Percentiles rank a stretch among this genome's conserved stretches.
Conservation (phyloP, 345 rosid genomes). For the Angophora floribunda region DNA sequence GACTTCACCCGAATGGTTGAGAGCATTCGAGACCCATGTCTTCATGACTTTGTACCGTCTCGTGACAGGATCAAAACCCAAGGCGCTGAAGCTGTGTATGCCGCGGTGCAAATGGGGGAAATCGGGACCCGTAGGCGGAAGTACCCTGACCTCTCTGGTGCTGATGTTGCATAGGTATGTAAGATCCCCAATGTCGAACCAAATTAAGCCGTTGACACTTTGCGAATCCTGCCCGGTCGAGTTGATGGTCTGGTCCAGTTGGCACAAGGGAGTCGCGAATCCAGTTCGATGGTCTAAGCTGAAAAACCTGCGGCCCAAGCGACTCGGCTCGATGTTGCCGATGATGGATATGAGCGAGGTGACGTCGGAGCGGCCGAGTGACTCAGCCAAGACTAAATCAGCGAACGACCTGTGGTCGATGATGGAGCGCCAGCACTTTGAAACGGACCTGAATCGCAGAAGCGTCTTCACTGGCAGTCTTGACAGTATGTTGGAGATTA, state of each 20-base stretch:
- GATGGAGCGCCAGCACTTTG: neutral
- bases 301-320: neutral
- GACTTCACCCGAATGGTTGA: neutral
- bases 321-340: neutral
- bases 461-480: neutral
- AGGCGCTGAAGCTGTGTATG: neutral
- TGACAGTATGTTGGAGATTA: neutral
- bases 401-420: neutral
- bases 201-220: neutral
- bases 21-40: neutral
- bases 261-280: neutral
- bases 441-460: neutral
- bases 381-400: neutral
- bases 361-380: neutral
- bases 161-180: neutral
- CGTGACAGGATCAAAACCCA: neutral
- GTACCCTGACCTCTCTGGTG: neutral
- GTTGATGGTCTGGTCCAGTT: neutral
- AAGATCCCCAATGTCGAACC: neutral
- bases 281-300: neutral
- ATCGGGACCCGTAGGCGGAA: neutral
- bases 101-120: neutral
- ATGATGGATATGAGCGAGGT: neutral
- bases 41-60: neutral
- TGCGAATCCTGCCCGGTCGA: neutral